Conservation (phyloP, 2,329 filamentous ascomycete species). For the Aspergillus glaucus region DNA sequence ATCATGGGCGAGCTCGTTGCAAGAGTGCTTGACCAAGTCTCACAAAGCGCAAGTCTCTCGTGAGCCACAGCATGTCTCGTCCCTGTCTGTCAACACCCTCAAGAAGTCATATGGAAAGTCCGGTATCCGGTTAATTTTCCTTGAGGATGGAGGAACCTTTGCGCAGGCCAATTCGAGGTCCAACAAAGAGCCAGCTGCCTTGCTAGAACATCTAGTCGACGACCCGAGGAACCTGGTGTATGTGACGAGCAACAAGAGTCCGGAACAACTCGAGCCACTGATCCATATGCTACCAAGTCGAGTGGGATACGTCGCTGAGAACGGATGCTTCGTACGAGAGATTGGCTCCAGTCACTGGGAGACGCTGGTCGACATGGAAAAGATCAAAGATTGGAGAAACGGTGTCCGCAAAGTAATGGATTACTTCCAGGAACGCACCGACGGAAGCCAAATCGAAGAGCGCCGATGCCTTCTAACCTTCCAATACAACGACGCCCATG, state of each 20-base stretch:
- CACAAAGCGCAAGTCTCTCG: conserved; percentile 74
- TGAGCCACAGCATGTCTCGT: conserved; percentile 73
- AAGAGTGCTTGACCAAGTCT: conserved; percentile 61
- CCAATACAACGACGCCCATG: conserved; percentile 73
- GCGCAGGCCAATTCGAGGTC: conserved; percentile 69
- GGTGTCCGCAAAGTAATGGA: conserved; percentile 74
- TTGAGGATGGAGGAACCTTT: conserved; percentile 85
- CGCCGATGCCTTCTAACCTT: conserved; percentile 81
- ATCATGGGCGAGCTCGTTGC: conserved; percentile 71
- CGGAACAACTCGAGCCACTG: conserved; percentile 79
- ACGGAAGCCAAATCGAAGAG: conserved; percentile 78
- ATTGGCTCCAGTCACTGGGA: conserved; percentile 63
- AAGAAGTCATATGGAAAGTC: conserved; percentile 59
- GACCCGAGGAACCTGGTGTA: conserved; percentile 80
- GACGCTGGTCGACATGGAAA: conserved; percentile 63
- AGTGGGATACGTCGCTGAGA: conserved; percentile 84
- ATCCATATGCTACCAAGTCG: conserved; percentile 59
- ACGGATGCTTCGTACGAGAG: conserved; percentile 78
- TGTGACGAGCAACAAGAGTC: conserved; percentile 78
- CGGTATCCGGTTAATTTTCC: conserved; percentile 67
- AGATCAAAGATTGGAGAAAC: conserved; percentile 70
- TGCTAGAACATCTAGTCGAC: conserved; percentile 67
- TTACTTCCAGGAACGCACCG: conserved; percentile 84
- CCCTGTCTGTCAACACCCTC: conserved; percentile 62
- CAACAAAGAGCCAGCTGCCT: conserved; percentile 68